Evolutionary conservation across 2,329 filamentous ascomycete genomes (phyloP), one percentile per base, ranked within the genome.

Genomic region (Botryotinia convoluta): DNA sequence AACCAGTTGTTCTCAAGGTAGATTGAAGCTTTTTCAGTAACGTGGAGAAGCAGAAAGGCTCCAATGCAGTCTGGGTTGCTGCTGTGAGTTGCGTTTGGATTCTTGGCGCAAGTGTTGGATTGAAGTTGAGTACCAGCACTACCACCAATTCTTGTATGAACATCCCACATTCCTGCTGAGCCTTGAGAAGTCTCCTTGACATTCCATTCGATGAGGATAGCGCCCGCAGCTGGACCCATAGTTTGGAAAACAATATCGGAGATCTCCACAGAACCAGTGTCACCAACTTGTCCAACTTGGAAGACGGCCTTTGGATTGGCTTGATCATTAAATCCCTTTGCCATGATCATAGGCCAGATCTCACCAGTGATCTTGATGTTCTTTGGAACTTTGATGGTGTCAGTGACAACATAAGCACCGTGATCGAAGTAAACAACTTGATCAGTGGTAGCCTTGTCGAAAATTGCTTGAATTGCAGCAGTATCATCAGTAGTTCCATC

Each of bases 111-210:
- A 72, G 86, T 90, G 82, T 93, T 87, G 29, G 91, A 92, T 83
- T 81, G 93, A 26, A 98, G 88, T 76, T 93, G 84, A 42, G 95
- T 97, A 74, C 95, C 95, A 7, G 92, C 91, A 72, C 91, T 91
- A 61, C 96, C 96, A 78, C 94, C 95, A 78, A 99, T 89, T 80
- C 96, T 93, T 84, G 96, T 92, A 85, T 99, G 96, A n/a, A 95
- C 91, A 79, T 99, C 96, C 93, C 95, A 99, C 83, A 98, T 90
- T 75, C 90, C 95, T 32, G 90, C 91, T 1, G 90, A 88, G 64
- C 93, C 94, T 73, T 91, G 87, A 72, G 83, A 86, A 77, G 87
- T 81, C 51, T 90, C 91, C 61, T 89, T 89, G 60, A 97, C 85
- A 83, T 98, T 98, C 92, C 94, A 98, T 82, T 98, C 89, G 84